Percentiles rank a stretch among this genome's conserved stretches.
Evolutionary conservation across 2,329 filamentous ascomycete species (phyloP).

Genomic region (Cadophora gregata): DNA sequence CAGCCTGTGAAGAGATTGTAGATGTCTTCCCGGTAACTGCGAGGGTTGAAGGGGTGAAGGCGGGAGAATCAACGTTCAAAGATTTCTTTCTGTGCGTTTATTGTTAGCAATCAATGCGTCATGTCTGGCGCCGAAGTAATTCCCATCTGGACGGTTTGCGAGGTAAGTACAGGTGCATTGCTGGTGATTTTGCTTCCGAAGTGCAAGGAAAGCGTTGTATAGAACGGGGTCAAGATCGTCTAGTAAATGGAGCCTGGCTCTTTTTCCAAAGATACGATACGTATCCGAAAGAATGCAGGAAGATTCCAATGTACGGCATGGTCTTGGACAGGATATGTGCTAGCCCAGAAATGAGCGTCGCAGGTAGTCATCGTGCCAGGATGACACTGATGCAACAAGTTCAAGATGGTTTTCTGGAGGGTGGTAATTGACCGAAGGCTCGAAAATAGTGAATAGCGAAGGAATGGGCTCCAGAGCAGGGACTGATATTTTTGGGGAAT

Average conservation of each 20-base stretch:
- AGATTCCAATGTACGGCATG: no score
- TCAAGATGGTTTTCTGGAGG: no score
- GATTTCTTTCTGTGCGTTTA: constrained; percentile 64
- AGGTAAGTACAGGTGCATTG: neutral
- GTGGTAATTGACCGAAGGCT: no score
- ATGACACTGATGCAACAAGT: no score
- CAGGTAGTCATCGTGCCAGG: no score
- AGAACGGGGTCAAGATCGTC: neutral
- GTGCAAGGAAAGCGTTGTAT: neutral
- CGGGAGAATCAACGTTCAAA: constrained; percentile 94
- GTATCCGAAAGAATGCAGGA: no score
- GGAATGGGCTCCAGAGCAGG: no score
- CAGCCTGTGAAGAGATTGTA: constrained; percentile 84
- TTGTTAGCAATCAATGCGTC: constrained; percentile 33
- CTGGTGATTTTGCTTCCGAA: neutral
- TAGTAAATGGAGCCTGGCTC: neutral
- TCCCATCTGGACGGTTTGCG: neutral
- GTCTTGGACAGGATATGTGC: no score
- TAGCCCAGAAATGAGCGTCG: no score
- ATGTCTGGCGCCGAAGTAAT: neutral
- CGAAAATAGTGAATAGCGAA: no score
- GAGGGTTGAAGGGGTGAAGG: constrained; percentile 77
- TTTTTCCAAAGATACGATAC: no score
- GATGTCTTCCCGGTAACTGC: constrained; percentile 66
- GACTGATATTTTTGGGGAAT: no score